phyloP scores from a whole-genome alignment of 2,329 filamentous ascomycete genomes.

The Pseudocercospora fijiensis region DNA sequence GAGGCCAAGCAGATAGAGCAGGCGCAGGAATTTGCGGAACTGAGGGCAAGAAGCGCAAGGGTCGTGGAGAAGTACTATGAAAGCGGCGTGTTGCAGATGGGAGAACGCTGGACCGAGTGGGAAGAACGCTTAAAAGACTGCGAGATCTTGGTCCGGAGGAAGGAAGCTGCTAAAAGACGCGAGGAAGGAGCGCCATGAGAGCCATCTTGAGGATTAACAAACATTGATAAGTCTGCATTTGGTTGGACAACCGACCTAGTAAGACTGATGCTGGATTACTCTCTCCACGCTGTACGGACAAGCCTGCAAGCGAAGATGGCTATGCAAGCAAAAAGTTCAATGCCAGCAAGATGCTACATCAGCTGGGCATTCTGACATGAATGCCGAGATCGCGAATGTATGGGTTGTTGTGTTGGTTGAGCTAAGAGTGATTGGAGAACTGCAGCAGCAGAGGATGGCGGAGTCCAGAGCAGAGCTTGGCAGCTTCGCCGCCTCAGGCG shows the following conservation, averaged over 20 bases:
- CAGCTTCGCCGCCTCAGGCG: too few relatives aligned
- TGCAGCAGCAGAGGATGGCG: too few relatives aligned
- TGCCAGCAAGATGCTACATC: not conserved
- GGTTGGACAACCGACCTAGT: not conserved
- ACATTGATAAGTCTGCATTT: not conserved
- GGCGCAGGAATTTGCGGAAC: conserved; percentile 59
- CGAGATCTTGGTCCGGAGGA: conserved; percentile 64
- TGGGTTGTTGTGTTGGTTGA: too few relatives aligned
- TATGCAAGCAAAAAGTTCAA: not conserved
- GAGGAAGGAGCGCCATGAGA: conserved; percentile 47
- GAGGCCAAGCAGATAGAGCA: conserved; percentile 63
- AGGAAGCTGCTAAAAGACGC: conserved; percentile 57
- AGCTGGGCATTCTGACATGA: too few relatives aligned
- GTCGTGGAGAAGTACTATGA: conserved; percentile 66
- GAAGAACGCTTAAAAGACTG: conserved; percentile 65
- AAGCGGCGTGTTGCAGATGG: conserved; percentile 65
- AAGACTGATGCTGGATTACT: not conserved
- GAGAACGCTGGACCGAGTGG: conserved; percentile 68
- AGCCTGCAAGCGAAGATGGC: too few relatives aligned
- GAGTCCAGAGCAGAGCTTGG: too few relatives aligned
- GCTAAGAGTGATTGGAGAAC: too few relatives aligned
- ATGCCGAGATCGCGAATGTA: not conserved
- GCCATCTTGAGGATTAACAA: not conserved
- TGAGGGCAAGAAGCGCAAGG: conserved; percentile 62
- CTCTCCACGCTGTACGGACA: not conserved